Base-by-base conservation (phyloP, 129 eudicot genomes). In the Escallonia herrerae region DNA sequence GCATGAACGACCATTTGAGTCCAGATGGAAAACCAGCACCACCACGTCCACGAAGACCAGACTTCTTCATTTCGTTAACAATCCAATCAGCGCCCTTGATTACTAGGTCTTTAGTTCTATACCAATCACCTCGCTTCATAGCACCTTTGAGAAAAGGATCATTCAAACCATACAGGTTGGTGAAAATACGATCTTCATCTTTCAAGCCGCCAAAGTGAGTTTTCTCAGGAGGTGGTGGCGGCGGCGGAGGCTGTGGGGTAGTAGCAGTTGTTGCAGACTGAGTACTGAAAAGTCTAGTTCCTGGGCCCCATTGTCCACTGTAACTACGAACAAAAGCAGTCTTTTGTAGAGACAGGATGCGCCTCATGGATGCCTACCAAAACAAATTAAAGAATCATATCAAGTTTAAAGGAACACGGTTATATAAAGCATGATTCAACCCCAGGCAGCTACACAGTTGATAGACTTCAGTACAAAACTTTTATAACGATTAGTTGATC, bases 1-100 rank as follows among this genome's bases (percentile, higher is more conserved):
- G 99, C 99, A 94, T 94, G 68, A 94, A 94, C 4, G 96, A 89
- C 99, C 99, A 94, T 68, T 94, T 94, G 7, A 94, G 93, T 37
- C 99, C 99, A 45, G 99, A 89, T 40, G 99, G 95, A 66, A 94
- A 94, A 43, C 99, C 99, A 56, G 99, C 99, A 47, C 99, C 99
- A 78, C 99, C 99, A 72, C 99, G 96, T 44, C 99, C 99, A 48
- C 96, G 91, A 39, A 94, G 80, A 42, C 99, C 99, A 15, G 99
- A 94, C 47, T 89, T 89, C 79, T 94, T 94, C 87, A 94, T 89
- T 73, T 94, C 98, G 55, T 80, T 86, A 45, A 93, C 95, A 3
- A 93, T 93, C 98, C 98, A 93, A 58, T 93, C 98, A 49, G 95
- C 1, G 8, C 98, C 98, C 82, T 93, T 93, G 63, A 83, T 44